Evolutionary conservation across 2,329 filamentous ascomycete genomes (phyloP).

Genomic region (Alternaria brassicae): DNA sequence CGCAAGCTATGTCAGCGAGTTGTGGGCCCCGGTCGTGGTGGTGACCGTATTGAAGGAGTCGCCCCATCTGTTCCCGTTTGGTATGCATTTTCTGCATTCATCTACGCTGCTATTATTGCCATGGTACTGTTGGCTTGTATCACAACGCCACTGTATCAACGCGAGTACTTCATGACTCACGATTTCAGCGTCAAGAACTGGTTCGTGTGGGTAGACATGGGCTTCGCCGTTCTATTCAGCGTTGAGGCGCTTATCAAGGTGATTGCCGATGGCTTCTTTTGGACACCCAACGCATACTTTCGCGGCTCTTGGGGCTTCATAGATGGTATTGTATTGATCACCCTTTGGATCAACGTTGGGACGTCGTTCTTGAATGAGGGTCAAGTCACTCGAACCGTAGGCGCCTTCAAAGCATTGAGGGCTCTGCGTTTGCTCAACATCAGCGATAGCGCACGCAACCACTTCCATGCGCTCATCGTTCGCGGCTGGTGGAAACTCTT

Average conservation of each 20-base stretch:
- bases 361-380: slow-evolving; percentile 83
- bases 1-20: slow-evolving; percentile 85
- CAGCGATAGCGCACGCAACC: slow-evolving; percentile 92
- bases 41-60: slow-evolving; percentile 85
- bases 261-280: slow-evolving; percentile 93
- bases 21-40: slow-evolving; percentile 88
- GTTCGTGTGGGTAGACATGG: slow-evolving; percentile 94
- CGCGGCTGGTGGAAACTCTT: slow-evolving; percentile 93
- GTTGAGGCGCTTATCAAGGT: slow-evolving; percentile 89
- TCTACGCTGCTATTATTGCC: slow-evolving; percentile 91
- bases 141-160: slow-evolving; percentile 93
- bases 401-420: slow-evolving; percentile 94
- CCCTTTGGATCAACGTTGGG: slow-evolving; percentile 92
- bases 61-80: slow-evolving; percentile 88
- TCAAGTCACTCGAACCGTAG: slow-evolving; percentile 85
- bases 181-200: slow-evolving; percentile 74
- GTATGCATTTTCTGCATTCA: slow-evolving; percentile 92
- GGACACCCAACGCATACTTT: slow-evolving; percentile 96
- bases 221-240: slow-evolving; percentile 86
- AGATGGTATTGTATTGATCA: slow-evolving; percentile 87
- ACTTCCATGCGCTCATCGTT: slow-evolving; percentile 95
- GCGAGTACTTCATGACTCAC: slow-evolving; percentile 75
- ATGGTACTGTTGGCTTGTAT: slow-evolving; percentile 98
- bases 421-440: slow-evolving; percentile 92
- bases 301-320: slow-evolving; percentile 97